Percentiles rank a stretch among this genome's conserved stretches.
phyloP scores from a whole-genome alignment of 2,329 filamentous ascomycete genomes.

The Neonectria magnoliae region DNA sequence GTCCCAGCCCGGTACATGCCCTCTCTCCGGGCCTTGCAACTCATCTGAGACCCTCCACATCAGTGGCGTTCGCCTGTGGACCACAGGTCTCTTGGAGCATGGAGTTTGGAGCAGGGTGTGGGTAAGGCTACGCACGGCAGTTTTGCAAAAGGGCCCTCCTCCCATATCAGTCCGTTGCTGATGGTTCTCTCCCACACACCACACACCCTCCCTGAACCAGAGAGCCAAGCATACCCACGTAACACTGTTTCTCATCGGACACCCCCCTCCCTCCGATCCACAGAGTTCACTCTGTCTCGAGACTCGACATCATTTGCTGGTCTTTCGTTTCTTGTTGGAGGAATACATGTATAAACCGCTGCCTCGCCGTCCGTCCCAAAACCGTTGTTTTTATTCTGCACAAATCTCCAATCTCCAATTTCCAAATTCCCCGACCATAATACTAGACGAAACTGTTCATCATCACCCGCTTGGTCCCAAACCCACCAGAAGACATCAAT shows the following conservation, averaged over 20 bases:
- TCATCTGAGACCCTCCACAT: constrained; percentile 46
- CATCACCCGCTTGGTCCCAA: constrained; percentile 15
- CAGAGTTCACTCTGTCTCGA: constrained; percentile 25
- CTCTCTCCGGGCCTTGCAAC: constrained; percentile 31
- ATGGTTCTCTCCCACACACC: constrained; percentile 9
- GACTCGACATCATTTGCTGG: constrained; percentile 33
- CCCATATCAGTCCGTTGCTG: constrained; percentile 19
- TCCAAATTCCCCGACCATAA: neutral
- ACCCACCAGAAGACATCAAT: constrained; percentile 1
- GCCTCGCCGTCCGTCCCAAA: constrained; percentile 25
- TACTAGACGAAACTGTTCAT: constrained; percentile 6
- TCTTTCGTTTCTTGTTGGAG: constrained; percentile 19
- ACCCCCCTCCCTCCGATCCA: constrained; percentile 36
- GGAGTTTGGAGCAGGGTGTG: constrained; percentile 21
- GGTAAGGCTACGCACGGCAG: constrained; percentile 10
- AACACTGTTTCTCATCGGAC: constrained; percentile 34
- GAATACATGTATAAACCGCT: constrained; percentile 37
- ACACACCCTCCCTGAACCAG: constrained; percentile 31
- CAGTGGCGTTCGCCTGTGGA: constrained; percentile 43
- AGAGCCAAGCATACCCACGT: constrained; percentile 33
- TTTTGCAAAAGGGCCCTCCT: constrained; percentile 44
- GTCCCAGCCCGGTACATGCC: constrained; percentile 39
- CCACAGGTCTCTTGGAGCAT: constrained; percentile 29
- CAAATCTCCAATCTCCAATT: constrained; percentile 12
- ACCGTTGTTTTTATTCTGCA: constrained; percentile 13